Conservation (phyloP, 2,329 filamentous ascomycete species). For the Alternaria panax region DNA sequence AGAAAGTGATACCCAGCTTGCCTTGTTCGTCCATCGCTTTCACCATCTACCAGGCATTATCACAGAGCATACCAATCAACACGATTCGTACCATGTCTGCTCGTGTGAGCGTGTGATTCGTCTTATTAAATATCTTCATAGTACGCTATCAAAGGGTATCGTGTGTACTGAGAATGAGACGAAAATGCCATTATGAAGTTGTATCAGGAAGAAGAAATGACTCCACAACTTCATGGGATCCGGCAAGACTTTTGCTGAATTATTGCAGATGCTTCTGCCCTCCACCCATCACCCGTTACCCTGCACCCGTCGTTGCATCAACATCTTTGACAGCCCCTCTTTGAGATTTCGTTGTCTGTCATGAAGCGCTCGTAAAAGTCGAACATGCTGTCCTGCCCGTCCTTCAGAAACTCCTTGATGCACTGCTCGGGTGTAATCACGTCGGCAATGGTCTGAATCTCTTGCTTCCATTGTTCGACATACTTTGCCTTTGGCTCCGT, state of each 20-base stretch:
- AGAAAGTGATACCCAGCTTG: slow-evolving; percentile 18
- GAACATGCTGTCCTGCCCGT: slow-evolving; percentile 28
- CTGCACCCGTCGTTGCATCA: background rate
- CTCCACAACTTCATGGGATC: background rate
- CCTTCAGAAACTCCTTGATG: slow-evolving; percentile 32
- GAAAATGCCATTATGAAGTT: background rate
- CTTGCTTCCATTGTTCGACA: slow-evolving; percentile 31
- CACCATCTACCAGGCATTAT: background rate
- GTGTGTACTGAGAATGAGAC: background rate
- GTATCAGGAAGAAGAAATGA: background rate
- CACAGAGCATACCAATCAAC: background rate
- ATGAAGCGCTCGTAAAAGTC: slow-evolving; percentile 41
- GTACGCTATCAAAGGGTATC: background rate
- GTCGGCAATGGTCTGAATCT: slow-evolving; percentile 34
- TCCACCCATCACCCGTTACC: background rate
- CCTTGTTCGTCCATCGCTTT: background rate
- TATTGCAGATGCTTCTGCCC: background rate
- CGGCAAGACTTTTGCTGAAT: background rate
- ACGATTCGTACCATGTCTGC: background rate
- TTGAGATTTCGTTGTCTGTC: background rate
- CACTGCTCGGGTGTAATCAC: slow-evolving; percentile 40
- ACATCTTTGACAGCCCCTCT: background rate
- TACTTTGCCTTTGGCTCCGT: slow-evolving; percentile 27
- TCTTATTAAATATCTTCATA: background rate
- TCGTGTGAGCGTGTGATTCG: background rate